phyloP scores from a whole-genome alignment of 1,284 basidiomycete species.

The Boletus semigastroideus region DNA sequence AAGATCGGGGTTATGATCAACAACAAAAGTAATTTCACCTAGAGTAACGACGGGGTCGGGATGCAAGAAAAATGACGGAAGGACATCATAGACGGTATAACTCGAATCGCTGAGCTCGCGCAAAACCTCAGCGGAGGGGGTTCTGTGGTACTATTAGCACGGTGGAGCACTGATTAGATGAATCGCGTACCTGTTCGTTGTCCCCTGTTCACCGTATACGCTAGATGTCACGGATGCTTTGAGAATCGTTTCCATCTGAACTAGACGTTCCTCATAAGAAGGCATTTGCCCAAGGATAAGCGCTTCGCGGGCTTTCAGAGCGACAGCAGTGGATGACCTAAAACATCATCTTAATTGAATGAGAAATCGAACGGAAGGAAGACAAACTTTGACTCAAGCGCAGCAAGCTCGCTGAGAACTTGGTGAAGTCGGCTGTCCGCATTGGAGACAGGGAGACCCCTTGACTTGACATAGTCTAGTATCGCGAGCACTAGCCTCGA shows the following conservation, averaged over 20 bases:
- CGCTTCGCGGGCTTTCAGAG: conserved; percentile 97
- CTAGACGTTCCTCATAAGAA: conserved; percentile 90
- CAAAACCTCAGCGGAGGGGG: conserved; percentile 83
- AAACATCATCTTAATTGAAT: conserved; percentile 6
- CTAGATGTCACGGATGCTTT: conserved; percentile 84
- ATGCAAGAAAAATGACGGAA: conserved; percentile 94
- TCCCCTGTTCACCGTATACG: conserved; percentile 87
- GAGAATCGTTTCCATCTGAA: conserved; percentile 94
- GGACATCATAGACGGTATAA: conserved; percentile 96
- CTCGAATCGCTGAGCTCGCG: conserved; percentile 95
- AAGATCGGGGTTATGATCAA: conserved; percentile 5
- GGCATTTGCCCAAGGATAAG: conserved; percentile 96
- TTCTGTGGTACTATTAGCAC: conserved; percentile 39
- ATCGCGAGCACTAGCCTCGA: conserved; percentile 84
- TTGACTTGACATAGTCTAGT: conserved; percentile 86
- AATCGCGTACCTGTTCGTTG: conserved; percentile 52
- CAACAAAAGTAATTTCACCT: conserved; percentile 44
- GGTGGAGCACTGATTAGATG: not conserved
- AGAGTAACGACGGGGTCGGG: conserved; percentile 82
- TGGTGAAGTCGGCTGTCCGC: conserved; percentile 68
- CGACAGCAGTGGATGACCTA: conserved; percentile 84
- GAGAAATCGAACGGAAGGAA: not conserved
- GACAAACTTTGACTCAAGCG: conserved; percentile 80
- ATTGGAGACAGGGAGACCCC: conserved; percentile 70
- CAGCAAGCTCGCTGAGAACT: conserved; percentile 78